These are phyloP conservation scores for Calonectria pseudoreteaudii DNA, from an alignment of 2,329 filamentous ascomycete genomes.

Conservation along the genomic window DNA sequence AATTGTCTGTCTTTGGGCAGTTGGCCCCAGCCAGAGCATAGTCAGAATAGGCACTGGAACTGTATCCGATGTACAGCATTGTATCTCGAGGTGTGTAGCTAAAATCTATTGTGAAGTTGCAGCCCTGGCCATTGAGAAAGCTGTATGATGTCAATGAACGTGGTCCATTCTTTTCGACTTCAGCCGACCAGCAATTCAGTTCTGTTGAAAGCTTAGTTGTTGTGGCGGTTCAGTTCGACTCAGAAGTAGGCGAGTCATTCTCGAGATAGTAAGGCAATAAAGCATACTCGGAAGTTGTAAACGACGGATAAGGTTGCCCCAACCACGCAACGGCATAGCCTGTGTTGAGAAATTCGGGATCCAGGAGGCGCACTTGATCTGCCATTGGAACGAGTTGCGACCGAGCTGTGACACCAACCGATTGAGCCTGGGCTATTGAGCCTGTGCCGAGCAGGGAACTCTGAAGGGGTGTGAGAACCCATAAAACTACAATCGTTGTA, in stretches of 20 bases:
- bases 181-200: slow-evolving; percentile 52
- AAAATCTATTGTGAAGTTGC: slow-evolving; percentile 42
- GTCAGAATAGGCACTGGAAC: slow-evolving; percentile 46
- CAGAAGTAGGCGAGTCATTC: background rate
- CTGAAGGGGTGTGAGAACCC: slow-evolving; percentile 66
- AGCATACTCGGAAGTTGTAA: slow-evolving; percentile 56
- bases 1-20: slow-evolving; percentile 47
- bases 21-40: slow-evolving; percentile 44
- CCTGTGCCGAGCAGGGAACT: slow-evolving; percentile 63
- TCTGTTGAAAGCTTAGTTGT: slow-evolving; percentile 51
- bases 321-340: slow-evolving; percentile 61
- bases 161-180: background rate
- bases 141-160: slow-evolving; percentile 13
- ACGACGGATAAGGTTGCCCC: slow-evolving; percentile 56
- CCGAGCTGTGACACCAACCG: background rate
- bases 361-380: slow-evolving; percentile 41
- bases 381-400: slow-evolving; percentile 33
- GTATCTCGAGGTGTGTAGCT: slow-evolving; percentile 36
- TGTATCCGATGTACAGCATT: slow-evolving; percentile 58
- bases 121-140: slow-evolving; percentile 54
- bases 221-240: slow-evolving; percentile 43
- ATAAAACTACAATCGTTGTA: slow-evolving; percentile 64
- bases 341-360: slow-evolving; percentile 54
- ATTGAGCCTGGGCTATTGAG: slow-evolving; percentile 38
- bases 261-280: slow-evolving; percentile 56